Conservation (phyloP, 139 green algal genomes). For the Spirogloea muscicola region DNA sequence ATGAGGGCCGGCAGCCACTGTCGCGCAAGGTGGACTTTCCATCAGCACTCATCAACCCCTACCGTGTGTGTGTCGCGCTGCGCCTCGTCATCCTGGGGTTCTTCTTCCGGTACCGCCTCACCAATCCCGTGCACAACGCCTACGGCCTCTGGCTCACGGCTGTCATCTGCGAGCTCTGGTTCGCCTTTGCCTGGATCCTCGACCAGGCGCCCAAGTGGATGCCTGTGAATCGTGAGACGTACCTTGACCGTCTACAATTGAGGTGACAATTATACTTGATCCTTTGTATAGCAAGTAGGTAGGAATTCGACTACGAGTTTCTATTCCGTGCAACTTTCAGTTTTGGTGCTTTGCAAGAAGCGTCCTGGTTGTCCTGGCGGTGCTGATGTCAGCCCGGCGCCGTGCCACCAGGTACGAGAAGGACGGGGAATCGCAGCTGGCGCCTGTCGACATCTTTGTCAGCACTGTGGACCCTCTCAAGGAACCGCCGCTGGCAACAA, state of each 20-base stretch:
- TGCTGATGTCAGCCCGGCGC: no score
- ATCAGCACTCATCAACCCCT: slow-evolving; percentile 24
- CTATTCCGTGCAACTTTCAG: no score
- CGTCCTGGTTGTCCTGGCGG: no score
- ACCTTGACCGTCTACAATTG: slow-evolving; percentile 20
- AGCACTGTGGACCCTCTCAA: slow-evolving; percentile 38
- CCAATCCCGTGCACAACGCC: slow-evolving; percentile 19
- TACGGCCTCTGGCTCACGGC: slow-evolving; percentile 29
- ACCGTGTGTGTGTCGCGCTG: slow-evolving; percentile 27
- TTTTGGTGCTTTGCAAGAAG: no score
- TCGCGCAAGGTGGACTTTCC: slow-evolving; percentile 30
- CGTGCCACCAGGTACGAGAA: slow-evolving; percentile 19
- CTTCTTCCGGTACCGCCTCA: slow-evolving; percentile 29
- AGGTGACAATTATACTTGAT: slow-evolving; percentile 15
- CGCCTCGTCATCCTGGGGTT: slow-evolving; percentile 22
- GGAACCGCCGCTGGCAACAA: slow-evolving; percentile 35
- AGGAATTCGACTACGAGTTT: no score
- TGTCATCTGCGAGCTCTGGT: slow-evolving; percentile 44
- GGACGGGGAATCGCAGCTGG: slow-evolving; percentile 43
- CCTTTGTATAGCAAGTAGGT: no score
- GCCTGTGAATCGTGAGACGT: slow-evolving; percentile 39
- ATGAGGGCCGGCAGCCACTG: slow-evolving; percentile 26
- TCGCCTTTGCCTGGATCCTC: slow-evolving; percentile 42
- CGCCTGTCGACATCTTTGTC: slow-evolving; percentile 41
- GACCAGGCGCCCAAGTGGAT: slow-evolving; percentile 44